Percentiles rank a stretch among this genome's conserved stretches.
Conservation (phyloP, 163 green algal genomes). For the Scenedesmus sp. region DNA sequence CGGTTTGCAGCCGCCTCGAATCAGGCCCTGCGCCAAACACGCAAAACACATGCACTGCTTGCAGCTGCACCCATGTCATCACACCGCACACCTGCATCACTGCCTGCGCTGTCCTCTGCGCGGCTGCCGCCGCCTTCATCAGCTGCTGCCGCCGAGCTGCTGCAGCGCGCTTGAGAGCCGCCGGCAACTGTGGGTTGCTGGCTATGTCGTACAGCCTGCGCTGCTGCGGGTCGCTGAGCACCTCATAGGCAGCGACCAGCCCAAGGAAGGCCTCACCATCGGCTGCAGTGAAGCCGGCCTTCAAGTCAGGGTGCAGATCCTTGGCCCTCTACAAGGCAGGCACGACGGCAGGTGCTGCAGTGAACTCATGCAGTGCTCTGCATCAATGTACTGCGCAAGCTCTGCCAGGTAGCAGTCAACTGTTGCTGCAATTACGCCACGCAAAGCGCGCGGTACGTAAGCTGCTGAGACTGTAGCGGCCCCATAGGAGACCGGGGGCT, state of each 20-base stretch:
- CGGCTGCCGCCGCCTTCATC: not conserved
- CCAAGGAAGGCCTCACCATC: constrained; percentile 40
- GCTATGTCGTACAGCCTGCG: constrained; percentile 38
- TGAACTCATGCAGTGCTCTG: not conserved
- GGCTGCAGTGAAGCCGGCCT: not conserved
- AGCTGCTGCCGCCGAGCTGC: not conserved
- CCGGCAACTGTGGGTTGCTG: not conserved
- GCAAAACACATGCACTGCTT: not conserved
- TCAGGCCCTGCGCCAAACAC: not conserved
- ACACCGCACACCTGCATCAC: not conserved
- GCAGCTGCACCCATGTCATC: not conserved
- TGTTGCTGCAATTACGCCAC: not conserved
- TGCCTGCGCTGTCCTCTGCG: not conserved
- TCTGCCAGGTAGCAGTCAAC: not conserved
- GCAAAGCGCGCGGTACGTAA: not conserved
- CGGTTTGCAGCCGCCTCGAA: too few relatives aligned
- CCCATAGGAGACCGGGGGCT: not conserved
- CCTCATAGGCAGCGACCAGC: constrained; percentile 48
- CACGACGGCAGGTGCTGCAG: constrained; percentile 77
- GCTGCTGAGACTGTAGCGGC: not conserved
- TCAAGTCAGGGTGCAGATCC: constrained; percentile 26
- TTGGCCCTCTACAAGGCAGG: constrained; percentile 24
- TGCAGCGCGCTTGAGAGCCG: not conserved
- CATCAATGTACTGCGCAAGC: not conserved
- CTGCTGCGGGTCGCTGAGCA: constrained; percentile 43